Base-by-base conservation (phyloP, 495 filamentous ascomycete genomes). In the Podospora sp. region DNA sequence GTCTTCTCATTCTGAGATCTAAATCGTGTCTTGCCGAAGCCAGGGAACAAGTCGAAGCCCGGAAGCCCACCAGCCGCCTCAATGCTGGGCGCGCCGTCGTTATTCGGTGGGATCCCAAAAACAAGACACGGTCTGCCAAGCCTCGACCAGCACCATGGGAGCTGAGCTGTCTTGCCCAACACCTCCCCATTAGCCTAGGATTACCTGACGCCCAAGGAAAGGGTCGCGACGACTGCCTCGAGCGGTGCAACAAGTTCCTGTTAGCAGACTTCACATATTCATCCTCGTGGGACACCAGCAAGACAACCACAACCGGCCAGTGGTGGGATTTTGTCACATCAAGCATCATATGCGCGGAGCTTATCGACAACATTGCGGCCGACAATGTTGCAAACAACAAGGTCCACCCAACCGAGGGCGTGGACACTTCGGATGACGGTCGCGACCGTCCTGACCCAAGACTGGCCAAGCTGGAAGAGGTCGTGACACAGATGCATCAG, bases 71-170 rank as follows among this genome's bases (percentile, higher is more conserved):
- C 7, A 18, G 21, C 3, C 46, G 22, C 2, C 8, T 61, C 8
- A 18, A 61, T 5, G 3, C 25, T 9, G 36, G 60, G 6, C 2
- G 21, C 6, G 1, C 60, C 60, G 22, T 9, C 21, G 21, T 52
- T 40, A 1, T 18, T 1, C 36, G 60, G 18, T 63, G 60, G 60
- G 60, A 52, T 52, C 3, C 60, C 6, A 7, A 1, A 1, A 6
- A 63, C 26, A 52, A 33, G 2, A 27, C 20, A 18, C 2, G 11
- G 12, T 63, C 60, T 1, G 60, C 40, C 60, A 52, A 6, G 46
- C 36, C 60, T 1, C 60, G 46, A 1, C 60, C 40, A 6, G 60
- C 60, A 16, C 60, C 60, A 6, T 63, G 60, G 60, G 60, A 63
- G 60, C 60, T 63, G 5, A 7, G 7, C 22, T 63, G 60, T 21